Percentiles rank a stretch among this genome's conserved stretches.
Evolutionary conservation across 768 basidiomycete genomes (phyloP).

Genomic region (Tubosaeta sp.): DNA sequence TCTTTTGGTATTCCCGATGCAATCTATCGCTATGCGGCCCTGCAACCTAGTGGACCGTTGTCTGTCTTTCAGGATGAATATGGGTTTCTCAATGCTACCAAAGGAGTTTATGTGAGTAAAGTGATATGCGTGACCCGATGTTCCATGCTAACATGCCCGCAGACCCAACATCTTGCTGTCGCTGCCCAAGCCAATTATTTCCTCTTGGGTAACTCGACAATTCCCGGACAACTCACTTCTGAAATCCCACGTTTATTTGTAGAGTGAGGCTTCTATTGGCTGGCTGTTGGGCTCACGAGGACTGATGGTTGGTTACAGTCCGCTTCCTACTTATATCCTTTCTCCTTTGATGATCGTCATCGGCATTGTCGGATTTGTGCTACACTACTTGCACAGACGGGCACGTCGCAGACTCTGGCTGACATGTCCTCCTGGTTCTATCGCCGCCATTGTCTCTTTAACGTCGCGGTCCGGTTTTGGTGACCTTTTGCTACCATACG

Average conservation of each 20-base stretch:
- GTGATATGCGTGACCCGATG: neutral
- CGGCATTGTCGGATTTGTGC: constrained; percentile 42
- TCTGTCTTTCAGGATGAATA: constrained; percentile 45
- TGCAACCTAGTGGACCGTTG: constrained; percentile 37
- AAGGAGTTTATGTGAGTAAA: constrained; percentile 30
- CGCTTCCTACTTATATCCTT: constrained; percentile 50
- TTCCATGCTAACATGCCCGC: constrained; percentile 2
- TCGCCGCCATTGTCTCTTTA: constrained; percentile 52
- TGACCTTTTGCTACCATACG: constrained; percentile 56
- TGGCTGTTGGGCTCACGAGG: neutral
- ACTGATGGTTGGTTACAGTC: constrained; percentile 32
- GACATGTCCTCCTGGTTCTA: constrained; percentile 54
- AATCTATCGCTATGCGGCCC: constrained; percentile 50
- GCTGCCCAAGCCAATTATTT: constrained; percentile 61
- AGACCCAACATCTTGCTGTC: constrained; percentile 58
- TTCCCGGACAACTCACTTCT: constrained; percentile 39
- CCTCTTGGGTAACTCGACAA: constrained; percentile 33
- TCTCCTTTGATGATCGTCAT: constrained; percentile 44
- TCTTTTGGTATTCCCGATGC: constrained; percentile 55
- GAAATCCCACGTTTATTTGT: constrained; percentile 49
- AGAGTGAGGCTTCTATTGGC: constrained; percentile 40
- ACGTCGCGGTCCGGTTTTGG: constrained; percentile 62
- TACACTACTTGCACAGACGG: constrained; percentile 46
- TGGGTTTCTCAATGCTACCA: constrained; percentile 52
- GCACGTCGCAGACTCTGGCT: constrained; percentile 48